These are phyloP conservation scores for Ashbya aceris DNA, from an alignment of 1,139 yeast genomes.

Conservation along the genomic window DNA sequence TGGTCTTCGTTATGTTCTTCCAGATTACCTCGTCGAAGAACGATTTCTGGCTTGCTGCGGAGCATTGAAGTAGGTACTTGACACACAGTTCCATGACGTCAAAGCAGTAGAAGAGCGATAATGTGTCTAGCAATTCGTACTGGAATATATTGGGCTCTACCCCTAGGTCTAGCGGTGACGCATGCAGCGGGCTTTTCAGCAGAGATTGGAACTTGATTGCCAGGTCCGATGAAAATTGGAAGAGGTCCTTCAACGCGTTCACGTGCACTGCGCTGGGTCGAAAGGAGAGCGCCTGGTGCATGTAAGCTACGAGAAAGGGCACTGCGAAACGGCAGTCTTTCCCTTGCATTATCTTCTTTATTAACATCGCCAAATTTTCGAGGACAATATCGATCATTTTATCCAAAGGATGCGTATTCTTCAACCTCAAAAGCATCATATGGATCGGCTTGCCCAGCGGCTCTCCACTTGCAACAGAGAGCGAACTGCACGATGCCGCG, in stretches of 20 bases:
- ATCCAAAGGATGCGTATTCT: constrained; percentile 16
- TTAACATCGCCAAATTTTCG: constrained; percentile 31
- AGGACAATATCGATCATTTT: constrained; percentile 30
- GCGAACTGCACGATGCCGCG: constrained; percentile 28
- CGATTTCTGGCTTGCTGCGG: constrained; percentile 9
- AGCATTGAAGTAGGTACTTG: constrained; percentile 19
- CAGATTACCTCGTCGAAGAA: constrained; percentile 17
- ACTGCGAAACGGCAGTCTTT: constrained; percentile 29
- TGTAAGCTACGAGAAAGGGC: constrained; percentile 47
- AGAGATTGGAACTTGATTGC: constrained; percentile 21
- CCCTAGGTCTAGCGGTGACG: constrained; percentile 13
- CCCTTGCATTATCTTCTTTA: constrained; percentile 20
- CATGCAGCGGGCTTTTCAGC: constrained; percentile 20
- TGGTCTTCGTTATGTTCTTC: constrained; percentile 18
- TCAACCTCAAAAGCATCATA: constrained; percentile 15
- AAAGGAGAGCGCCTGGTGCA: constrained; percentile 45
- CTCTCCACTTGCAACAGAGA: constrained; percentile 27
- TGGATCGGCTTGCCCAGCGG: constrained; percentile 26
- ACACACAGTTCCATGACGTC: constrained; percentile 44
- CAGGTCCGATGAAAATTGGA: constrained; percentile 21
- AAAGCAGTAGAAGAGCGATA: constrained; percentile 41
- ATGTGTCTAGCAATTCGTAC: constrained; percentile 38
- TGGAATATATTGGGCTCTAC: constrained; percentile 27
- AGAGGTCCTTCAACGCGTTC: constrained; percentile 26
- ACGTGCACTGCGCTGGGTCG: constrained; percentile 47